Evolutionary conservation across 192 early-diverging fungal species (phyloP).

Genomic region (Mortierella antarctica): DNA sequence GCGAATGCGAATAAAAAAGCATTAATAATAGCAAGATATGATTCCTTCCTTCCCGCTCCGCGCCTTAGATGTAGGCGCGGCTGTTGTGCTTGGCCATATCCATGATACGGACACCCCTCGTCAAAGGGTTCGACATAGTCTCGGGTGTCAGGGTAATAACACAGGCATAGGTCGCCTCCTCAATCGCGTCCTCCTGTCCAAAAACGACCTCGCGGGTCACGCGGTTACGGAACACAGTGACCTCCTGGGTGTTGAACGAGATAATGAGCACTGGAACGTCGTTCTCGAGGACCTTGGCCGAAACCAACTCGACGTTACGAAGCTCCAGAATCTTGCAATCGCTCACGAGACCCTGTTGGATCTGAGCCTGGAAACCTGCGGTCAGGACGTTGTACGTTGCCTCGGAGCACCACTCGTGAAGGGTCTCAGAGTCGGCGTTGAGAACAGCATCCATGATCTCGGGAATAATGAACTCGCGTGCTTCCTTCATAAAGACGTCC

Average conservation of each 20-base stretch:
- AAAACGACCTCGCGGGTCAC: constrained; percentile 86
- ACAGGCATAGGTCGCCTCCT: constrained; percentile 86
- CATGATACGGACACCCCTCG: constrained; percentile 93
- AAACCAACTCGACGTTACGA: constrained; percentile 88
- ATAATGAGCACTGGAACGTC: constrained; percentile 91
- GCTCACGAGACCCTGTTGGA: constrained; percentile 87
- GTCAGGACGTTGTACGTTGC: constrained; percentile 87
- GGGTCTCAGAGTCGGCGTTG: constrained; percentile 81
- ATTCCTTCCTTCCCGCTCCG: too few species aligned
- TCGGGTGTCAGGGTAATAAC: constrained; percentile 92
- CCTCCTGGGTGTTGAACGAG: constrained; percentile 93
- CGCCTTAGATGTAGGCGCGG: constrained; percentile 46
- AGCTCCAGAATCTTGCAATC: constrained; percentile 96
- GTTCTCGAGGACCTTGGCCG: constrained; percentile 93
- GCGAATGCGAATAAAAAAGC: constrained; percentile 21
- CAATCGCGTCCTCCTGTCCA: constrained; percentile 91
- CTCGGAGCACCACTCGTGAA: constrained; percentile 96
- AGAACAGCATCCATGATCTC: constrained; percentile 97
- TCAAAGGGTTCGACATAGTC: constrained; percentile 81
- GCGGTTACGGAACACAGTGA: constrained; percentile 91
- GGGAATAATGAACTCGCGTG: constrained; percentile 91
- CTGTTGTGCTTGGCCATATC: constrained; percentile 82
- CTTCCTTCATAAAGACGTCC: constrained; percentile 91
- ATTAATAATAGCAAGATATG: neutral
- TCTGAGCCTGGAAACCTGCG: constrained; percentile 84